Evolutionary conservation across 371 early-diverging fungal genomes (phyloP), one percentile per base, ranked within the genome.

Genomic region (Caulochytrium protostelioides): DNA sequence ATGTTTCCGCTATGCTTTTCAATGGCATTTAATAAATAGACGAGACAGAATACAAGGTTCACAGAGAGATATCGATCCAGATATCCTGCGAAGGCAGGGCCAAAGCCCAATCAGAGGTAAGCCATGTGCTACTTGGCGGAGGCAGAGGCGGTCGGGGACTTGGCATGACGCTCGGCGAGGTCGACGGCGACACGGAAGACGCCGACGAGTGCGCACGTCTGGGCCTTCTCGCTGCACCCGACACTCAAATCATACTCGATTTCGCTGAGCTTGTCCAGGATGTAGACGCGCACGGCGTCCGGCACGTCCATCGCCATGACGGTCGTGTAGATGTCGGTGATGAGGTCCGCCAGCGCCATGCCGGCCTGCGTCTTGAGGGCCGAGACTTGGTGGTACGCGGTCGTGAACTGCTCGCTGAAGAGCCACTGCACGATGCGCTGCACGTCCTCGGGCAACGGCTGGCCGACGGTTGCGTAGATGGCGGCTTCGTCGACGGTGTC

Each of bases 401-500:
- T 63, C 4, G 74, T 69, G 47, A 79, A 90, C 21, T 81, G 79
- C 13, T 72, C 76, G 18, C 67, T 68, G 22, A 85, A 52, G 61
- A 90, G 60, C 70, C 76, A 79, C 35, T 72, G 67, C 5, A 73
- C 53, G 21, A 89, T 77, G 3, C 65, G 57, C 30, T 74, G 65
- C 32, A 95, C 76, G 44, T 90, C 89, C 24, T 66, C 54, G 2
- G 91, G 90, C 13, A 76, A 64, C 15, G 97, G 97, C 21, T 82
- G 62, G 0, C 87, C 97, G 5, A 87, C 87, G 43, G 83, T 84
- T 21, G 66, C 65, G 52, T 91, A 95, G 6, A 95, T 71, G 0
- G 72, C 73, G 12, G 57, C 57, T 39, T 79, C 77, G 37, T 73
- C 75, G 6, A 87, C 72, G 0, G 42, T 36, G 24, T 74, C 72